Base-by-base conservation (phyloP, 2,329 filamentous ascomycete species). In the Microcyclospora pomicola region DNA sequence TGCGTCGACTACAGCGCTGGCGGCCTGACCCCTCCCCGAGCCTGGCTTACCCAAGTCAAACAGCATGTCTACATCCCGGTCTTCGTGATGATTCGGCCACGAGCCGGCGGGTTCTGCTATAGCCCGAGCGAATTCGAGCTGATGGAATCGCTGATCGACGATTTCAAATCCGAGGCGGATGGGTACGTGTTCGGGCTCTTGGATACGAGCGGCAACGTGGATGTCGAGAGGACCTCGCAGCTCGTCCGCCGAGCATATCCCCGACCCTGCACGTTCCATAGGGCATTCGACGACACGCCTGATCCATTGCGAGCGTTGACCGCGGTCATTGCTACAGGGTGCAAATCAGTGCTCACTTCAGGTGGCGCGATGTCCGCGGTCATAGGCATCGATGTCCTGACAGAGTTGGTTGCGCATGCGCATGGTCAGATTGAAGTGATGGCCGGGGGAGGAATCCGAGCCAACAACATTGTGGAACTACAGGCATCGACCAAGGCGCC, bases 101-200 rank as follows among this genome's bases (percentile, higher is more conserved):
- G 67, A 7, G 58, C 59, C 1, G 61, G 64, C 0, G 40, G 62
- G 39, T 73, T 73, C 44, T 42, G 46, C 6, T 72, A 72, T 41
- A 51, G 54, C 0, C 35, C 53, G 0, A 24, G 39, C 0, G 67
- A 72, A 15, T 63, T 66, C 16, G 45, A 54, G 2, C 15, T 39
- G 5, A 73, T 74, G 69, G 59, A 61, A 29, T 31, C 38, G 0
- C 56, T 59, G 0, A 58, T 73, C 2, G 13, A 43, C 6, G 28
- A 15, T 0, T 60, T 68, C 41, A 61, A 59, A 15, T 19, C 42
- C 2, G 43, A 31, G 1, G 64, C 61, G 0, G 58, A 62, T 44
- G 70, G 69, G 0, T 72, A 72, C 42, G 69, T 73, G 1, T 70
- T 73, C 42, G 70, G 71, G 0, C 59, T 71, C 24, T 48, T 73